phyloP scores from a whole-genome alignment of 805 yeast species.

The Barnettozyma populi region DNA sequence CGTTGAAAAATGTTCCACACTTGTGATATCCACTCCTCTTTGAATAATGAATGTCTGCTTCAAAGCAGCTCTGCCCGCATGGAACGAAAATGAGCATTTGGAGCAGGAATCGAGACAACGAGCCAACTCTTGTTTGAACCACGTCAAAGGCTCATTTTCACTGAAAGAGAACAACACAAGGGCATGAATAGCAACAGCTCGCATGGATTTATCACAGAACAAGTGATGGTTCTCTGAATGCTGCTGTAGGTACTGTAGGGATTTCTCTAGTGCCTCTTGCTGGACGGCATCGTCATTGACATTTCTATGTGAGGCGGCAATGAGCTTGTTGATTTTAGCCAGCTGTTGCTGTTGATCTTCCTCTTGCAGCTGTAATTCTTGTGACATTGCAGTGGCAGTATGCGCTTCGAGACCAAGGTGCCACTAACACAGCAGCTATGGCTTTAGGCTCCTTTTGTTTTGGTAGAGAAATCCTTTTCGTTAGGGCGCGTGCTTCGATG shows the following conservation, averaged over 20 bases:
- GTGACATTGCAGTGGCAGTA: background rate
- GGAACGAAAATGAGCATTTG: slow-evolving; percentile 49
- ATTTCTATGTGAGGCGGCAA: slow-evolving; percentile 26
- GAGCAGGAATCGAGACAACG: slow-evolving; percentile 43
- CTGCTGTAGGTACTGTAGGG: slow-evolving; percentile 31
- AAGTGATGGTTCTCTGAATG: slow-evolving; percentile 36
- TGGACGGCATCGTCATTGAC: slow-evolving; percentile 31
- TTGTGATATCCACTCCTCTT: slow-evolving; percentile 34
- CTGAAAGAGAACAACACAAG: slow-evolving; percentile 59
- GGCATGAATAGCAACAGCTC: slow-evolving; percentile 46
- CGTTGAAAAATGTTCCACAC: slow-evolving; percentile 19
- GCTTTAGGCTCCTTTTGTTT: background rate
- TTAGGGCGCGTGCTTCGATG: background rate
- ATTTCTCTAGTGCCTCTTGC: slow-evolving; percentile 34
- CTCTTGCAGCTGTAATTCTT: background rate
- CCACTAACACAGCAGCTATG: background rate
- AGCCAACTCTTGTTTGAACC: slow-evolving; percentile 37
- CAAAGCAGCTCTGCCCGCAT: slow-evolving; percentile 45
- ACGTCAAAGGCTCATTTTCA: slow-evolving; percentile 38
- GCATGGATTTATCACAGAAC: slow-evolving; percentile 49
- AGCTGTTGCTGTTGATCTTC: background rate
- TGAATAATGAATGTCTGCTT: slow-evolving; percentile 46
- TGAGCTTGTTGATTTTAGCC: slow-evolving; percentile 1
- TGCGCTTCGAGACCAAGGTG: background rate
- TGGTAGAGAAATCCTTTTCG: background rate